These are phyloP conservation scores for Dovyalis caffra DNA, from an alignment of 345 rosid genomes.

Conservation along the genomic window DNA sequence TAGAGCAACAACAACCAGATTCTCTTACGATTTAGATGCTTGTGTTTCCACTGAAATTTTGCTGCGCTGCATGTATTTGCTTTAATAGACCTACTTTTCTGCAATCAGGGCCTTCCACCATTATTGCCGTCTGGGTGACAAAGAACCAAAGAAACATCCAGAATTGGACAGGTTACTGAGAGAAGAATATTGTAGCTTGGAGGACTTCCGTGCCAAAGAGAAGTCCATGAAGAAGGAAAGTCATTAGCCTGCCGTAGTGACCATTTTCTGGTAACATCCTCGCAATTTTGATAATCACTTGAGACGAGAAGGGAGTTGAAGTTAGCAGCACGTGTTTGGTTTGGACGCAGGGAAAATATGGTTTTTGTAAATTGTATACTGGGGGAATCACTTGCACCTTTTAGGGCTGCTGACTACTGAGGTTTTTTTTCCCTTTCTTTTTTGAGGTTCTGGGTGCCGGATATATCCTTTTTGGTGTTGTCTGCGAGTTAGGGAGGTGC, in stretches of 20 bases:
- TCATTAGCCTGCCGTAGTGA: slow-evolving; percentile 19
- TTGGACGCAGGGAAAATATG: slow-evolving; percentile 13
- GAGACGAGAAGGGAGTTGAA: slow-evolving; percentile 18
- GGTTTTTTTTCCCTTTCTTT: slow-evolving; percentile 10
- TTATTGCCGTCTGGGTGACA: slow-evolving; percentile 46
- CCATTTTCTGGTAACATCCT: slow-evolving; percentile 2
- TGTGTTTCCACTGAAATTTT: not conserved
- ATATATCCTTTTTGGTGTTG: slow-evolving; percentile 2
- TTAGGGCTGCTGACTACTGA: slow-evolving; percentile 26
- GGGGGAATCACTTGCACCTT: slow-evolving; percentile 21
- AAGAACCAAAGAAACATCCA: slow-evolving; percentile 62
- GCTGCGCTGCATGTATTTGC: not conserved
- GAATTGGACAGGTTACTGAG: slow-evolving; percentile 77
- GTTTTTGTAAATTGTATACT: slow-evolving; percentile 24
- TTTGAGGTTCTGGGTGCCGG: slow-evolving; percentile 11
- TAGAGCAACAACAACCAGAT: not conserved
- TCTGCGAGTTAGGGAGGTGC: slow-evolving; percentile 33
- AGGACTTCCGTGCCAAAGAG: slow-evolving; percentile 72
- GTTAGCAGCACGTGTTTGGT: slow-evolving; percentile 15
- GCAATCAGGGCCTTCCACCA: slow-evolving; percentile 91
- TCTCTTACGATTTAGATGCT: not conserved
- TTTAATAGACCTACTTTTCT: not conserved
- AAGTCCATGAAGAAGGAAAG: slow-evolving; percentile 33
- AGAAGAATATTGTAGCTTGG: slow-evolving; percentile 61
- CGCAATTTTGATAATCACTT: slow-evolving; percentile 44